Evolutionary conservation across 2,329 filamentous ascomycete species (phyloP), one percentile per base, ranked within the genome.

Genomic region (Myriosclerotinia curreyana): DNA sequence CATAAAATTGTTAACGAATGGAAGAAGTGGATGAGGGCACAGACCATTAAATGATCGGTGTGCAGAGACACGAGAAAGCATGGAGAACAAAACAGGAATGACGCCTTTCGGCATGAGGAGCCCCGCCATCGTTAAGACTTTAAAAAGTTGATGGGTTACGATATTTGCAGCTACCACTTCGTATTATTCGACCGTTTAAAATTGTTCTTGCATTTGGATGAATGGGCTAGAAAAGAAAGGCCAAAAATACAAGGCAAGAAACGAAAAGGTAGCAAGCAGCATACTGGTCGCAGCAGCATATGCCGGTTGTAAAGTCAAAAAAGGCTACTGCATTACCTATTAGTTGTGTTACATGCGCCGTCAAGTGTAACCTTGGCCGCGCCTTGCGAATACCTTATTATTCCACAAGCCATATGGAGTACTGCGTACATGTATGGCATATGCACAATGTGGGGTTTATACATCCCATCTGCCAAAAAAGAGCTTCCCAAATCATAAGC

Each of bases 61-160:
- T 55, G 52, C 5, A 31, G 36, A 53, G 46, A 61, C 49, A 46
- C 40, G n/a, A 62, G 31, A 46, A 55, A 44, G 51, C 38, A 62
- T 9, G 31, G 40, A 44, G 42, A 54, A 36, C 42, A 17, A 58
- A 62, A 34, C 17, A 54, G 44, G 60, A 62, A 62, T 62, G 60
- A 62, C 60, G 60, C 60, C 28, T 55, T 54, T 62, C 60, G 49
- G 60, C 60, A 62, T 62, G 60, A 54, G 38, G 36, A 54, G 49
- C 60, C 60, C 60, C 60, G 60, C 60, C 48, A 62, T 38, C 2
- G 40, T 25, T 20, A 46, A 58, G 28, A n/a, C n/a, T n/a, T n/a
- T n/a, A n/a, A n/a, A n/a, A n/a, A n/a, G n/a, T n/a, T 46, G 40
- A 42, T 55, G 53, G 36, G 9, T 36, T 51, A 51, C 12, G 5